phyloP scores from a whole-genome alignment of 75 land plant species.

The Cryptomeria japonica region DNA sequence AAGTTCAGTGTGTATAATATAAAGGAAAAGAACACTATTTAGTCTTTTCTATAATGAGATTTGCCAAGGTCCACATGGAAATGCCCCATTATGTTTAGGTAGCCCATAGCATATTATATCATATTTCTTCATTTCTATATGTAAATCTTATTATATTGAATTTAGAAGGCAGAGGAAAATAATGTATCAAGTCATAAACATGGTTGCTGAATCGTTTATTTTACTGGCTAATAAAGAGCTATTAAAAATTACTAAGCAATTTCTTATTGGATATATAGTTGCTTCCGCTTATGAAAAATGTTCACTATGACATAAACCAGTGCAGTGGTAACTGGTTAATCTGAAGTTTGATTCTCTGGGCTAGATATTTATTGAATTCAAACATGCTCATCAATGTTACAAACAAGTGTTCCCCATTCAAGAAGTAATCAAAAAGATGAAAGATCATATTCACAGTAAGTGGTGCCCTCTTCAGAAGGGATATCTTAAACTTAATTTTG shows the following conservation, averaged over 20 bases:
- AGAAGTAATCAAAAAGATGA: too few relatives aligned
- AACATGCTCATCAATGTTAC: not conserved
- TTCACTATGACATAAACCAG: not conserved
- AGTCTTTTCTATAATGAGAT: not conserved
- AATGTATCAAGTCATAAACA: not conserved
- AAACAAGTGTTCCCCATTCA: not conserved
- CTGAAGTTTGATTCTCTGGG: not conserved
- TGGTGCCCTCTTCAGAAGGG: too few relatives aligned
- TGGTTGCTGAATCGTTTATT: not conserved
- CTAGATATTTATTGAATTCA: not conserved
- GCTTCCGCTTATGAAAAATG: not conserved
- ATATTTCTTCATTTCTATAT: conserved; percentile 1
- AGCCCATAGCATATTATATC: not conserved
- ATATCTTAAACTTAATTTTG: too few relatives aligned
- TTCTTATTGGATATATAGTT: not conserved
- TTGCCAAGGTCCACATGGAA: not conserved
- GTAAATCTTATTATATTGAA: not conserved
- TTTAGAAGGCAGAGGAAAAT: not conserved
- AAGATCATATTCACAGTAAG: too few relatives aligned
- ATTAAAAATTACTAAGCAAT: not conserved
- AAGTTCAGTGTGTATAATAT: not conserved
- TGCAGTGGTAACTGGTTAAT: not conserved
- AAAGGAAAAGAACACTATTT: not conserved
- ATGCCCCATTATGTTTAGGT: not conserved
- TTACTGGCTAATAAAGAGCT: not conserved